Evolutionary conservation across 805 yeast genomes (phyloP), one percentile per base, ranked within the genome.

Genomic region (Wickerhamiella galacta): DNA sequence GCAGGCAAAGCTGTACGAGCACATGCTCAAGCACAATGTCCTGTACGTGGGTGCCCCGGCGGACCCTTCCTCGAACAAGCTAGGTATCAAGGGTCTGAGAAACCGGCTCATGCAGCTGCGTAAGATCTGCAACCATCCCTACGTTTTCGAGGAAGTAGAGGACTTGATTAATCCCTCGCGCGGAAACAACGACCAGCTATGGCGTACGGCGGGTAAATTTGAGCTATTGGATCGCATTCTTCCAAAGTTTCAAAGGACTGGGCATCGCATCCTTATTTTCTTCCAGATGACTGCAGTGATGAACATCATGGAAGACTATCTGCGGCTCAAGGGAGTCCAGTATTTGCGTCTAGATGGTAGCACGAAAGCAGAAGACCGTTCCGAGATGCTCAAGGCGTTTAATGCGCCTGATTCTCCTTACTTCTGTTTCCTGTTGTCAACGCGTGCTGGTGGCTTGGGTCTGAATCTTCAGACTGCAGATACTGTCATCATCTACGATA

Each of bases 361-460:
- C 28, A 87, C 96, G 0, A 87, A 87, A 53, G 83, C 96, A 0
- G 98, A 90, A 43, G 96, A 87, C 42, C 77, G 98, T 60, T 78
- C 87, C n/a, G 65, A 58, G 7, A 61, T 87, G 55, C 65, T 87
- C 52, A 75, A 72, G 43, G 61, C 62, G 32, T 87, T 87, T 57
- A 87, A 87, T 57, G 92, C 76, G 2, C 81, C 78, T 4, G 53
- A 72, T 39, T 81, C 95, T 1, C 93, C 82, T 6, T 81, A 78
- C 49, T 82, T 83, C 53, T 75, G 90, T 45, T 87, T 87, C 57
- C 61, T 87, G 47, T 60, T 87, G 33, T 78, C 93, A 5, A 87
- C 98, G 0, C 77, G 98, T 61, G 98, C 98, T 25, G 98, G 98
- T 64, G 98, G 98, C 41, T 65, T 87, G 40, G 98, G 98, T 45